A percentile compares a stretch with the other conserved stretches of the same genome.
Evolutionary conservation across 78 protist genomes (phyloP).

Genomic region (Emiliania huxleyi): DNA sequence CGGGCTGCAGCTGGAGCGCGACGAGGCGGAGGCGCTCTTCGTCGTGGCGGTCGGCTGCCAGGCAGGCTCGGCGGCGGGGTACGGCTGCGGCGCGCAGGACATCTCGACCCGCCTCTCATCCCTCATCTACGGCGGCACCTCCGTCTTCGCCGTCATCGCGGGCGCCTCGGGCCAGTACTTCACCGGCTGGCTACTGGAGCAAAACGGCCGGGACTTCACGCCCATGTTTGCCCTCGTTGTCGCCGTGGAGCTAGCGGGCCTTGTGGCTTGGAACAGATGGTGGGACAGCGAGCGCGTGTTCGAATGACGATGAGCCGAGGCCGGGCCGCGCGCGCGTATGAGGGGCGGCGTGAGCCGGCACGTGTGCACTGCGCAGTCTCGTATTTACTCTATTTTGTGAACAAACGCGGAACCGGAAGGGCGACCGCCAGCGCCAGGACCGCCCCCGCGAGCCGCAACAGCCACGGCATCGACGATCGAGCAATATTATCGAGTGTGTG

Average conservation of each 20-base stretch:
- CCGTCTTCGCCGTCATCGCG: not conserved
- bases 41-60: not conserved
- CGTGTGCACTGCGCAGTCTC: too few species aligned
- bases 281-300: not conserved
- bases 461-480: too few species aligned
- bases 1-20: not conserved
- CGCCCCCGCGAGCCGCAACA: too few species aligned
- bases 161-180: conserved; percentile 5
- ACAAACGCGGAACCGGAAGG: too few species aligned
- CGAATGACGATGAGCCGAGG: not conserved
- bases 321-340: too few species aligned
- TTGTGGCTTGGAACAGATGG: not conserved
- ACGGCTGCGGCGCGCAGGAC: conserved; percentile 15
- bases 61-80: not conserved
- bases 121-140: not conserved
- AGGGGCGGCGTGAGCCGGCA: too few species aligned
- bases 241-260: not conserved
- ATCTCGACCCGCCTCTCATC: not conserved
- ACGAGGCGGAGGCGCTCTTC: not conserved
- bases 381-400: too few species aligned
- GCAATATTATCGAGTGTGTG: too few species aligned
- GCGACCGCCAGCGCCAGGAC: too few species aligned
- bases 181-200: not conserved
- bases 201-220: not conserved
- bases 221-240: not conserved